Conservation (phyloP, 1,284 basidiomycete species). For the Cutaneotrichosporon spelunceum region DNA sequence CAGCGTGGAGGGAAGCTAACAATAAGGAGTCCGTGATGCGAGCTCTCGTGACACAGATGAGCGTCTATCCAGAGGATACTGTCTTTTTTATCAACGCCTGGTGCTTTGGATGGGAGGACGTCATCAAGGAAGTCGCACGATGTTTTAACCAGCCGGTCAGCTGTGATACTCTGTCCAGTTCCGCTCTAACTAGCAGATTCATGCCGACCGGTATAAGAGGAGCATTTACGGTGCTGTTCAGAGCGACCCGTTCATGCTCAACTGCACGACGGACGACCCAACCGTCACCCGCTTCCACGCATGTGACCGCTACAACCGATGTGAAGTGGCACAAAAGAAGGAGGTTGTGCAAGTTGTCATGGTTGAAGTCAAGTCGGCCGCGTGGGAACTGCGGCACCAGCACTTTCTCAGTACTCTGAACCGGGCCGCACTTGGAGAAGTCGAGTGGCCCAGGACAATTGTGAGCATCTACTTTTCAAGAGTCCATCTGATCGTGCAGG, state of each 20-base stretch:
- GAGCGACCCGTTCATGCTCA: conserved; percentile 62
- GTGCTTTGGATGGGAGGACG: conserved; percentile 90
- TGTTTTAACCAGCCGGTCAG: conserved; percentile 63
- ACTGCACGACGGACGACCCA: conserved; percentile 63
- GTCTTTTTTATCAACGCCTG: conserved; percentile 85
- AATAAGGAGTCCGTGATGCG: conserved; percentile 62
- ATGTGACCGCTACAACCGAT: conserved; percentile 77
- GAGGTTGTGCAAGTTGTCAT: conserved; percentile 38
- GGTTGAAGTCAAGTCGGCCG: conserved; percentile 57
- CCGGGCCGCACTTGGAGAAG: conserved; percentile 32
- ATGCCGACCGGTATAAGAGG: conserved; percentile 83
- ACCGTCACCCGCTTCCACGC: conserved; percentile 76
- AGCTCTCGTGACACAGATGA: conserved; percentile 67
- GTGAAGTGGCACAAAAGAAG: conserved; percentile 50
- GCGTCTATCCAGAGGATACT: conserved; percentile 62
- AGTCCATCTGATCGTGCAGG: conserved; percentile 43
- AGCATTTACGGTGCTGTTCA: conserved; percentile 60
- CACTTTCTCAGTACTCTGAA: conserved; percentile 26
- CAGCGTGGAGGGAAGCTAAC: neutral
- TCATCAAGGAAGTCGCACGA: conserved; percentile 68
- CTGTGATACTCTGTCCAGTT: neutral
- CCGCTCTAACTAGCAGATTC: conserved; percentile 60
- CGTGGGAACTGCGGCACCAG: conserved; percentile 39
- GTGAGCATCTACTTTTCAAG: conserved; percentile 30
- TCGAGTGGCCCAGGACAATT: conserved; percentile 41